A percentile compares a stretch with the other conserved stretches of the same genome.
Conservation (phyloP, 441 rosid genomes). For the Oxalis stricta region DNA sequence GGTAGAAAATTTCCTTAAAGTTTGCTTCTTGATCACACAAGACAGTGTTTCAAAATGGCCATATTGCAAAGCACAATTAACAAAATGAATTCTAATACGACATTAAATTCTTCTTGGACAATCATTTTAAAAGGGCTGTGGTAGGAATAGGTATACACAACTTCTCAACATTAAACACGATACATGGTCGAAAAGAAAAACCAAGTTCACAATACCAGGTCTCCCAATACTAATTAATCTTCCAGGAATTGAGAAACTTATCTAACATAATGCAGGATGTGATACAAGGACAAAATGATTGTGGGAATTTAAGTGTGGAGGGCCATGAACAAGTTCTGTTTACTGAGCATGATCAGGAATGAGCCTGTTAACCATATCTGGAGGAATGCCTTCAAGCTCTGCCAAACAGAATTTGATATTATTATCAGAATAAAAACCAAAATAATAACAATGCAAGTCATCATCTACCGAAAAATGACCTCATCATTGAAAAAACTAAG, state of each 20-base stretch:
- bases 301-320: conserved; percentile 22
- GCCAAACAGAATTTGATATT: background rate
- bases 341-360: conserved; percentile 50
- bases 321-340: conserved; percentile 57
- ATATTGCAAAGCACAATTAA: too few relatives aligned
- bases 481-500: background rate
- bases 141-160: too few relatives aligned
- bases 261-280: background rate
- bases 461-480: background rate
- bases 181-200: conserved; percentile 6
- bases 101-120: too few relatives aligned
- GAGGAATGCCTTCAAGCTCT: conserved; percentile 42
- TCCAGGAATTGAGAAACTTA: too few relatives aligned
- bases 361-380: conserved; percentile 32
- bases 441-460: background rate
- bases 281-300: conserved; percentile 2
- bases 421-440: background rate
- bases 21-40: too few relatives aligned
- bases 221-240: conserved; percentile 9
- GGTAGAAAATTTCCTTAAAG: too few relatives aligned
- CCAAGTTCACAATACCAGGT: conserved; percentile 19
- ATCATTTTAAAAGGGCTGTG: too few relatives aligned
- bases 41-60: too few relatives aligned
- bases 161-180: background rate
- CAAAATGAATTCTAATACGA: too few relatives aligned